These are phyloP conservation scores for Rasamsonia emersonii DNA, from an alignment of 2,329 filamentous ascomycete genomes.

Conservation along the genomic window DNA sequence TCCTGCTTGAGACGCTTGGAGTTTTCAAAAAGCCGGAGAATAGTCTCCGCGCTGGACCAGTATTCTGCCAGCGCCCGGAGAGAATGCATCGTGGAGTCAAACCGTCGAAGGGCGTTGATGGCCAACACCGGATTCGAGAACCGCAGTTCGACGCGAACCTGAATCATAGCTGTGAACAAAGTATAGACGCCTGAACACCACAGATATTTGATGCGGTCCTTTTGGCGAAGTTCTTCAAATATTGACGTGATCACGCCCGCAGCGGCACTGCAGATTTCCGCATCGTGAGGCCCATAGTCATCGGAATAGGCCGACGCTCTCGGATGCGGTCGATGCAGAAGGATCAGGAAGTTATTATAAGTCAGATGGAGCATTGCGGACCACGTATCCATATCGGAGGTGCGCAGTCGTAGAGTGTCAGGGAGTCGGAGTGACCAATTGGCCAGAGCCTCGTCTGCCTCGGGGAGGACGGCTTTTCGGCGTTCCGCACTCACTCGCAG, in stretches of 20 bases:
- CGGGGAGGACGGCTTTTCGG: constrained; percentile 32
- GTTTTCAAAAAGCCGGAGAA: constrained; percentile 35
- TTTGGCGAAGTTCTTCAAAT: constrained; percentile 35
- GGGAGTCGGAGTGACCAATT: constrained; percentile 36
- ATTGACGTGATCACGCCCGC: constrained; percentile 38
- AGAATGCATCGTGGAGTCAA: constrained; percentile 34
- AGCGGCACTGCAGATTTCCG: constrained; percentile 38
- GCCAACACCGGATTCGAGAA: constrained; percentile 39
- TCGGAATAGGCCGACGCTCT: constrained; percentile 35
- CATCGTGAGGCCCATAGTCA: constrained; percentile 37
- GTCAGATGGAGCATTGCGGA: constrained; percentile 37
- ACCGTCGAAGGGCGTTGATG: constrained; percentile 37
- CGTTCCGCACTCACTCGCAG: constrained; percentile 30
- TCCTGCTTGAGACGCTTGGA: constrained; percentile 36
- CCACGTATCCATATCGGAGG: constrained; percentile 36
- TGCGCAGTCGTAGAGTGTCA: constrained; percentile 31
- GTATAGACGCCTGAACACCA: constrained; percentile 38
- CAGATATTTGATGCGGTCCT: constrained; percentile 33
- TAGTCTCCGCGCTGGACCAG: constrained; percentile 36
- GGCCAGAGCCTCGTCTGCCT: constrained; percentile 34
- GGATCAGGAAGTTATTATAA: constrained; percentile 39
- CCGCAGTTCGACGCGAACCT: constrained; percentile 37
- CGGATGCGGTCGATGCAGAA: constrained; percentile 37
- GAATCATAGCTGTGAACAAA: constrained; percentile 39
- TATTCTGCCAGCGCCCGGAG: constrained; percentile 34